Evolutionary conservation across 352 stramenopile genomes (phyloP).

Genomic region (Pythium periplocum): DNA sequence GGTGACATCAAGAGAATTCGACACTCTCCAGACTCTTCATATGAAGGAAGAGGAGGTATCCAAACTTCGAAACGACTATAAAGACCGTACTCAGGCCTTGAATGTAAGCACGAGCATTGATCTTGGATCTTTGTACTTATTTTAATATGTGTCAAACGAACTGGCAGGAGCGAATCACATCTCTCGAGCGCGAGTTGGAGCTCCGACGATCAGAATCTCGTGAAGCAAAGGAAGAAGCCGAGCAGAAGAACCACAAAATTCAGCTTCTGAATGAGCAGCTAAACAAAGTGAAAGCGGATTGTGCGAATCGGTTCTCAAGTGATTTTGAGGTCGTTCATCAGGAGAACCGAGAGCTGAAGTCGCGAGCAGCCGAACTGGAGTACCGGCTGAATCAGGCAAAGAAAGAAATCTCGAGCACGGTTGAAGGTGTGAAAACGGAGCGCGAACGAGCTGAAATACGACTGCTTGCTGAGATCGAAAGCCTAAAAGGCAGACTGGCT

Average conservation of each 20-base stretch:
- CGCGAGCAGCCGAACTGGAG: conserved; percentile 38
- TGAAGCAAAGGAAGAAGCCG: conserved; percentile 54
- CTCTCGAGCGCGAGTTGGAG: conserved; percentile 53
- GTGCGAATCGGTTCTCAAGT: conserved; percentile 36
- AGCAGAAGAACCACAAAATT: conserved; percentile 59
- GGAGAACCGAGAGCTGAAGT: conserved; percentile 61
- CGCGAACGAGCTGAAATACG: conserved; percentile 49
- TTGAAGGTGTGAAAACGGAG: conserved; percentile 36
- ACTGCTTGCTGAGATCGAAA: conserved; percentile 55
- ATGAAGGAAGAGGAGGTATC: conserved; percentile 45
- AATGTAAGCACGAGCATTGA: conserved; percentile 23
- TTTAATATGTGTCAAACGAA: no score
- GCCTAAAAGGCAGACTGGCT: conserved; percentile 37
- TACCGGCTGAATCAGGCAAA: conserved; percentile 40
- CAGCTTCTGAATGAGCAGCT: conserved; percentile 68
- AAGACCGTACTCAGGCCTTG: conserved; percentile 46
- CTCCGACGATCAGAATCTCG: conserved; percentile 47
- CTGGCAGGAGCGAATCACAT: conserved; percentile 14
- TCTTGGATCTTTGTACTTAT: no score
- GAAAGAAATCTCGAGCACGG: conserved; percentile 28
- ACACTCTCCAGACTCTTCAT: conserved; percentile 39
- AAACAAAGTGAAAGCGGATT: conserved; percentile 69
- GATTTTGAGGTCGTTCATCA: conserved; percentile 49
- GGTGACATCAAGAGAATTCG: conserved; percentile 25
- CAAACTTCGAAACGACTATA: conserved; percentile 42